phyloP scores from a whole-genome alignment of 192 early-diverging fungal genomes.

The Coemansia sp. region DNA sequence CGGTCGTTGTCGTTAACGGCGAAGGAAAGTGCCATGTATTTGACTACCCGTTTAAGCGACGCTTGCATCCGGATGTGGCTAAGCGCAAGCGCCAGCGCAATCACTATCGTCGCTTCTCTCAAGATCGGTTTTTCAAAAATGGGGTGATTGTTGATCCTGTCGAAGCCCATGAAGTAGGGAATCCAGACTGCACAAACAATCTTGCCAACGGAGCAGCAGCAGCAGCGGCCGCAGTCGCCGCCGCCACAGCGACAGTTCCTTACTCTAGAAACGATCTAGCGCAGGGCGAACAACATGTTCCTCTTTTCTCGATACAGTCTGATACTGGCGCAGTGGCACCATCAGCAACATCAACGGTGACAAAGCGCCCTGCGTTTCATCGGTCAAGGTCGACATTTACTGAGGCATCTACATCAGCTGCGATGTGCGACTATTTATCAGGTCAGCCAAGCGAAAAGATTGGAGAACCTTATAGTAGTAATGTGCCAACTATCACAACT shows the following conservation, averaged over 20 bases:
- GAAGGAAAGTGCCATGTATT: slow-evolving; percentile 53
- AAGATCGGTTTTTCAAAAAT: slow-evolving; percentile 47
- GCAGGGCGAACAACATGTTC: not conserved
- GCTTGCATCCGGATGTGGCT: slow-evolving; percentile 32
- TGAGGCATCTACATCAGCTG: too few species aligned
- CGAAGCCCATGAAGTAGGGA: not conserved
- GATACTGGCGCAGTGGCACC: too few species aligned
- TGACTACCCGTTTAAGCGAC: slow-evolving; percentile 49
- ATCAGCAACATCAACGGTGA: too few species aligned
- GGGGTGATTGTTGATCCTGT: slow-evolving; percentile 16
- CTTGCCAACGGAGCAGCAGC: not conserved
- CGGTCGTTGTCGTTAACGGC: slow-evolving; percentile 47
- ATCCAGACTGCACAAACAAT: not conserved
- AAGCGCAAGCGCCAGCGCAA: slow-evolving; percentile 47
- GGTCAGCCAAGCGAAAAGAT: too few species aligned
- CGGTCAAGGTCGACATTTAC: too few species aligned
- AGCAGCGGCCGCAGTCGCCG: not conserved
- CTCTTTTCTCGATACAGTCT: not conserved
- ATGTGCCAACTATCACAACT: too few species aligned
- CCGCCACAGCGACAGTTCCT: too few species aligned
- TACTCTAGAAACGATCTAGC: too few species aligned
- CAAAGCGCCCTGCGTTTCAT: too few species aligned
- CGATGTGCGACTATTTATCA: too few species aligned
- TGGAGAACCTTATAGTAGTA: not conserved
- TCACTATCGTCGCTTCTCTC: slow-evolving; percentile 46